Base-by-base conservation (phyloP, 1,284 basidiomycete genomes). In the Trametes sp. region DNA sequence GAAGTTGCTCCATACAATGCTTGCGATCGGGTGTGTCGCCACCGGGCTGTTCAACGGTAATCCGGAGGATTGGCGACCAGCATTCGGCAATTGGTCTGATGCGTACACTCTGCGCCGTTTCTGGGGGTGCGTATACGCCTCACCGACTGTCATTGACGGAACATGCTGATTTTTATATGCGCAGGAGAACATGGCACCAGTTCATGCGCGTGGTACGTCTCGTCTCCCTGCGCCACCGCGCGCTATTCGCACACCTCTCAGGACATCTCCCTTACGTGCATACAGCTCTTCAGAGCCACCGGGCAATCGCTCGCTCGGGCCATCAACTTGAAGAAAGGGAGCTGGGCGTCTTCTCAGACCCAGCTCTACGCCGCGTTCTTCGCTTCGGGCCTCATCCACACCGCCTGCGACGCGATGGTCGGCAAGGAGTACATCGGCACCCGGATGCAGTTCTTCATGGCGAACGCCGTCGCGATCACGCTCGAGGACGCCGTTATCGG, bases 331-430 rank as follows among this genome's bases (percentile, higher is more conserved):
- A 33, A 24, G 21, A 31, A 59, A 0, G 73, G 75, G 9, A 64
- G 69, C 0, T 61, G 61, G 19, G 50, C 48, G 13, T 76, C 76
- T 0, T 71, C 72, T 5, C 75, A 76, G 61, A 71, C 67, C 11
- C 76, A 78, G 56, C 71, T 78, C 16, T 76, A 74, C 61, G 59
- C 70, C 28, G 74, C 69, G 7, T 77, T 78, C 70, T 59, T 73
- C 28, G 41, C 77, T 33, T 76, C 77, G 0, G 73, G 71, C 11
- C n/a, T 77, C 14, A 67, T 73, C 21, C 76, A 78, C 57, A 66
- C 63, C 54, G 65, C 67, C 21, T 70, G 57, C 23, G 49, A 59
- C 13, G 23, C 33, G 16, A 45, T 59, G 57, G 29, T 52, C 24
- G 57, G 57, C 8, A 29, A 16, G 2, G 0, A 29, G 41, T 35